Evolutionary conservation across 2,329 filamentous ascomycete species (phyloP), one percentile per base, ranked within the genome.

Genomic region (Talaromyces amestolkiae): DNA sequence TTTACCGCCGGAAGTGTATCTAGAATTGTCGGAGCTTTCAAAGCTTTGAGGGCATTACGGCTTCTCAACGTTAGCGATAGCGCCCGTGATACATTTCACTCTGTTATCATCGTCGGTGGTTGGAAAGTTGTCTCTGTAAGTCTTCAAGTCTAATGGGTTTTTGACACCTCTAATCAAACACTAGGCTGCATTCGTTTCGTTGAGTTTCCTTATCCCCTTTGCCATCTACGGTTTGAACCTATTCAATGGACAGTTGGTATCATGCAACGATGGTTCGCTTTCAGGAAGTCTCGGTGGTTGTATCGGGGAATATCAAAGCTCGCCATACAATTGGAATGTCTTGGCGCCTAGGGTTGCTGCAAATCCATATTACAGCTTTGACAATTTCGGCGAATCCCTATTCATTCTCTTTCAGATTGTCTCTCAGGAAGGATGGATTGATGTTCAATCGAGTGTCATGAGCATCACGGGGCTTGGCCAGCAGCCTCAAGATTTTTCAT

Each of bases 381-480:
- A 99, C 77, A 91, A 96, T 74, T 99, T 99, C 72, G 91, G 90
- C n/a, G 87, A 91, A 63, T 91, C 94, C 0, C 84, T 99, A 39
- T 98, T 98, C 81, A 96, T 96, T 68, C 90, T 99, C 66, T 99
- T 97, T 81, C 93, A 98, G 77, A 97, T 99, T 78, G 94, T 98
- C 49, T 98, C 94, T 61, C 95, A 99, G 77, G 96, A 99, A 83
- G 95, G 95, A 39, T 99, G 96, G 95, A 89, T 89, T 11, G 93
- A 97, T 75, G 92, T 97, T n/a, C 91, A 95, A 75, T 93, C 91
- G 81, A 86, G 87, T 39, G 90, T 89, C 1, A 91, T 96, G 80
- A 87, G 88, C 37, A 95, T 98, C 69, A 93, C 89, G 1, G 92
- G 91, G 2, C 81, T 83, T 37, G 91, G 89, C 66, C 82, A 84